A percentile compares a stretch with the other conserved stretches of the same genome.
Evolutionary conservation across 2,329 filamentous ascomycete genomes (phyloP).

Genomic region (Ilyonectria sp.): DNA sequence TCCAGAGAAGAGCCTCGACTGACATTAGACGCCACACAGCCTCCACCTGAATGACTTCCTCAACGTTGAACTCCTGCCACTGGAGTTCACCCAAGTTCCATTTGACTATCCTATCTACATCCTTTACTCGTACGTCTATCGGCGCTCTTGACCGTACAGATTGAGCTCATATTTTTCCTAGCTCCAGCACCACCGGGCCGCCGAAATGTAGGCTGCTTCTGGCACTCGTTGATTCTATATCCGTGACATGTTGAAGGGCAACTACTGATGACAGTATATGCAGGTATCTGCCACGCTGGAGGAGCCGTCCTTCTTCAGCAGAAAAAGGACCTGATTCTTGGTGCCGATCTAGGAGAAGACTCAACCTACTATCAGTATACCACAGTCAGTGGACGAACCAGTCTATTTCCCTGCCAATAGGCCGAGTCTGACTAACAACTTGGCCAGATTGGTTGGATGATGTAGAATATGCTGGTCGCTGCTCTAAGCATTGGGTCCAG

Average conservation of each 20-base stretch:
- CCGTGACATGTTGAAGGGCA: not conserved
- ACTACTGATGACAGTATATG: slow-evolving; percentile 1
- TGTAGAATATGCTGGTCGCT: slow-evolving; percentile 7
- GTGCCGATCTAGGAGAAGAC: not conserved
- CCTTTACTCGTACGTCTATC: slow-evolving; percentile 2
- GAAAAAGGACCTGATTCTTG: slow-evolving; percentile 1
- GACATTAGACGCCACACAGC: not conserved
- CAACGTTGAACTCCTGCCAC: not conserved
- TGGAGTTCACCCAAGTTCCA: slow-evolving; percentile 1
- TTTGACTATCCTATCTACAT: slow-evolving; percentile 7
- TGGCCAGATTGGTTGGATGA: slow-evolving; percentile 4
- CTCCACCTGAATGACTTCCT: slow-evolving; percentile 1
- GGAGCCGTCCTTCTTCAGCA: slow-evolving; percentile 1
- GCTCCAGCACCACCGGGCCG: not conserved
- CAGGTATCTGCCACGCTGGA: slow-evolving; percentile 5
- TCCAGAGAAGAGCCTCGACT: slow-evolving; percentile 1
- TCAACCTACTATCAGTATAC: slow-evolving; percentile 11
- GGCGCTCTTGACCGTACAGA: not conserved
- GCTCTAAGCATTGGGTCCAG: slow-evolving; percentile 3
- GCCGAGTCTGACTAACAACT: not conserved
- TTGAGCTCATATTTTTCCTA: slow-evolving; percentile 1
- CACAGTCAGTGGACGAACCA: slow-evolving; percentile 1
- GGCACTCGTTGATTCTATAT: not conserved
- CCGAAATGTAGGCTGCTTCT: slow-evolving; percentile 5
- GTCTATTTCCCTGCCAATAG: not conserved